phyloP scores from a whole-genome alignment of 768 basidiomycete genomes.

The Suillus subalutaceus region DNA sequence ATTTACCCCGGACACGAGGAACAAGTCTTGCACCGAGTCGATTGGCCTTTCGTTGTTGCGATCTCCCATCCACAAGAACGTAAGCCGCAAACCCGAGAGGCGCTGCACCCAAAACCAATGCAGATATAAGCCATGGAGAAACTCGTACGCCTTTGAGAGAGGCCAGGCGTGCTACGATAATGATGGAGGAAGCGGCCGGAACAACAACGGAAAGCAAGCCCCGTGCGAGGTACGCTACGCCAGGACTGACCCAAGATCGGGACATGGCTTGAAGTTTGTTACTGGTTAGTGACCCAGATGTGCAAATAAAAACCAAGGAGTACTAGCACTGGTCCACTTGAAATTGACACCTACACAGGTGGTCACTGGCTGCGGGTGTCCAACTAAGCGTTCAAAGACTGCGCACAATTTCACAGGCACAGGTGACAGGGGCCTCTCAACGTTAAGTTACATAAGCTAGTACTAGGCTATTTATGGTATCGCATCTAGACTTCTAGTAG shows the following conservation, averaged over 20 bases:
- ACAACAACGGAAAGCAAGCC: conserved; percentile 17
- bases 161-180: conserved; percentile 19
- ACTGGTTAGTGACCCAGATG: neutral
- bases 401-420: too few relatives aligned
- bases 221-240: conserved; percentile 25
- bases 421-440: too few relatives aligned
- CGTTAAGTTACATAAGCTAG: too few relatives aligned
- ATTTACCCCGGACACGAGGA: conserved; percentile 35
- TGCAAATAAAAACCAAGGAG: neutral
- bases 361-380: neutral
- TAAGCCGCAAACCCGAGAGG: conserved; percentile 9
- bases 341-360: neutral
- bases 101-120: conserved; percentile 11
- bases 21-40: conserved; percentile 29
- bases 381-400: too few relatives aligned
- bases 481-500: too few relatives aligned
- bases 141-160: conserved; percentile 17
- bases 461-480: too few relatives aligned
- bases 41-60: conserved; percentile 23
- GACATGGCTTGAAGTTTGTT: neutral
- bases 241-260: conserved; percentile 20
- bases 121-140: conserved; percentile 7
- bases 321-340: neutral
- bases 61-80: conserved; percentile 11
- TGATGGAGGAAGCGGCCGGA: conserved; percentile 16